Base-by-base conservation (phyloP, 2,329 filamentous ascomycete species). In the Lasiodiplodia gonubiensis region DNA sequence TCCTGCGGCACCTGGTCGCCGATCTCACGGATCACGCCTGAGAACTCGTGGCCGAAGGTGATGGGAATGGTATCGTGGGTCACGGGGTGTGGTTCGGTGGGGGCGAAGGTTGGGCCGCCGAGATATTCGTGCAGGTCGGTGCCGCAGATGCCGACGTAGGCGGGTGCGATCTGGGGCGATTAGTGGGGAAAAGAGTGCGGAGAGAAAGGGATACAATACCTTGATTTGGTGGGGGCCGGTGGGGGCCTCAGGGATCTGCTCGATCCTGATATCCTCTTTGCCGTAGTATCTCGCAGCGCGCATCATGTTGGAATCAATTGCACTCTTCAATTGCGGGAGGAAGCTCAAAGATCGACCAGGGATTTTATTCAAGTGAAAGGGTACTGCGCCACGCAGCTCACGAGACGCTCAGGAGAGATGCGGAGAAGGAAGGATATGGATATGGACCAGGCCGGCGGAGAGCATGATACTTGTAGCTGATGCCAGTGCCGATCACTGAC, bases 41-140 rank as follows among this genome's bases (percentile, higher is more conserved):
- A 86, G 75, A 90, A 88, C 73, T 91, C 89, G 72, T 91, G 89
- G 30, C 89, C 89, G 11, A 90, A 79, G 0, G 83, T 88, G 11
- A 90, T 81, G 3, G 88, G 89, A 42, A 87, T 81, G 0, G 79
- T 80, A 67, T 86, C 86, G 37, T 83, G 79, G 0, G 88, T 90
- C 25, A 90, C 75, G 2, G 83, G 83, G 71, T 90, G 88, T 0
- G 87, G 86, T 7, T 75, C 76, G 7, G 73, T 73, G 2, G 86
- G 85, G 1, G 83, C 81, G 75, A 85, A 83, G 30, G 78, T 83
- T 16, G 80, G 79, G 2, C 81, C 81, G 16, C 80, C 79, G 55
- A 84, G 77, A 71, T 85, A 87, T 73, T 87, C 85, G 70, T 87
- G 84, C 4, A 85, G 72, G 70, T 86, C 83, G 39, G 66, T 67